Evolutionary conservation across 768 basidiomycete species (phyloP), one percentile per base, ranked within the genome.

Genomic region (Asterophora parasitica): DNA sequence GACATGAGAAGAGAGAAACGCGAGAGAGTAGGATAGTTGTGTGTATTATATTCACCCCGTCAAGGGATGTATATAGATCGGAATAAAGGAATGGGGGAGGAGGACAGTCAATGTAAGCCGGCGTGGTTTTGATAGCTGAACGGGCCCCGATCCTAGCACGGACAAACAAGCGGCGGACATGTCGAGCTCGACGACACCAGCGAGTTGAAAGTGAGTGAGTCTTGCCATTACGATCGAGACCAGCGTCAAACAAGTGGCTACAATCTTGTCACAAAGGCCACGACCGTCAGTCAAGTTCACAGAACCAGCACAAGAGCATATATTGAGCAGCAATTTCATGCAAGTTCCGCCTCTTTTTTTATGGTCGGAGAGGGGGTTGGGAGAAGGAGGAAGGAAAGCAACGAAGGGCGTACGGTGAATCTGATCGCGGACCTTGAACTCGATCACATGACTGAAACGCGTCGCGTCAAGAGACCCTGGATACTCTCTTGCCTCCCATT

Each of bases 11-110:
- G 56, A 60, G 57, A 58, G 55, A 56, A 55, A 47, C 54, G 59
- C 54, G 55, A 53, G 50, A 56, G 62, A n/a, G n/a, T 54, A 56
- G 54, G 36, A 59, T 66, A 65, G 65, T 51, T 54, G 61, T 67
- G 62, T 63, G 58, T 59, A 56, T 51, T 56, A 54, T 50, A 61
- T 54, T 61, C 53, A 70, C 65, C 69, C 67, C 69, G 66, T 68
- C 69, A 66, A 71, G 69, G 68, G 68, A 66, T 67, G 64, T 62
- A 64, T 58, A 57, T 55, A 64, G 54, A 54, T 52, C 51, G 59
- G 52, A 49, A 53, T 47, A 55, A 52, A 58, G 59, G 56, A 49
- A 49, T 41, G 49, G 49, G 48, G 50, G 50, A 54, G 50, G 56
- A 57, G 53, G 46, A 35, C 20, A 39, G 27, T 30, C 27, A 34